Evolutionary conservation across 345 rosid genomes (phyloP).

Genomic region (Citrus inodora): DNA sequence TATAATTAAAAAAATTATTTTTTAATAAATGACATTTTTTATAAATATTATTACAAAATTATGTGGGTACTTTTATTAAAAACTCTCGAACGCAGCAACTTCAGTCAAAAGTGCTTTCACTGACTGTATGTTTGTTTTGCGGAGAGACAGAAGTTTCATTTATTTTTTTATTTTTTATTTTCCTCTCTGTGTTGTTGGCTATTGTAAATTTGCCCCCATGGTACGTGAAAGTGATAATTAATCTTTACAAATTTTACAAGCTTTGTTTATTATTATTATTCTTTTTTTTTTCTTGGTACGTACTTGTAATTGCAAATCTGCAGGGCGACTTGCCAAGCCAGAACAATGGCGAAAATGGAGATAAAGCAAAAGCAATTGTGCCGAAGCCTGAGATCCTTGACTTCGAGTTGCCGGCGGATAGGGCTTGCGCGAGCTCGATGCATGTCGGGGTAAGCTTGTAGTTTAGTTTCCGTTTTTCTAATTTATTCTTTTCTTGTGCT

Average conservation of each 20-base stretch:
- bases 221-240: neutral
- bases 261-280: neutral
- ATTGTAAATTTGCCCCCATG: neutral
- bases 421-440: slow-evolving; percentile 17
- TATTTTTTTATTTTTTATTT: neutral
- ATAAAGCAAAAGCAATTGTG: slow-evolving; percentile 10
- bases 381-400: slow-evolving; percentile 67
- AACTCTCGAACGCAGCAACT: neutral
- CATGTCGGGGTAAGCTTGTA: slow-evolving; percentile 41
- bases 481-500: neutral
- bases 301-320: neutral
- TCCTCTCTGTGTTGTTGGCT: neutral
- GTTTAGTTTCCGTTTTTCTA: neutral
- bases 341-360: slow-evolving; percentile 19
- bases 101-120: neutral
- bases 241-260: neutral
- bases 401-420: slow-evolving; percentile 45
- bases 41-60: too few relatives aligned
- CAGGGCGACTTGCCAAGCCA: slow-evolving; percentile 32
- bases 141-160: neutral
- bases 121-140: neutral
- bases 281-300: too few relatives aligned
- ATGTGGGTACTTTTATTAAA: neutral
- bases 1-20: too few relatives aligned
- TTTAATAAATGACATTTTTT: too few relatives aligned